Conservation (phyloP, 352 stramenopile species). For the Phytophthora sansomeana region DNA sequence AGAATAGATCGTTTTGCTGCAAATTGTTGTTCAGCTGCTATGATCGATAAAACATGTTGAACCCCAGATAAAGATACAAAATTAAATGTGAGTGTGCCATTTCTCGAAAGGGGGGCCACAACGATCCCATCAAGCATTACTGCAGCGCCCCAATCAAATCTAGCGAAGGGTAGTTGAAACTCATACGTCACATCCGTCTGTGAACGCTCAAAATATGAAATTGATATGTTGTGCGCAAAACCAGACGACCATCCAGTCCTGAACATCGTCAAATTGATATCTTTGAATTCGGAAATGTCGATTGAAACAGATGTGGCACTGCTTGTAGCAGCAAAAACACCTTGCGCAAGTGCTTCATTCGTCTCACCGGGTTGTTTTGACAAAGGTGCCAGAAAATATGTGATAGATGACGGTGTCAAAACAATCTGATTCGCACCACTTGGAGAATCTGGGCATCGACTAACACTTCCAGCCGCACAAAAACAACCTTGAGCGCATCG, state of each 20-base stretch:
- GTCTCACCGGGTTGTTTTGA: constrained; percentile 25
- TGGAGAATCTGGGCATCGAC: constrained; percentile 45
- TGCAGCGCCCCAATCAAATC: constrained; percentile 53
- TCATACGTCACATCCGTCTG: constrained; percentile 43
- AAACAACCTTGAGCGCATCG: constrained; percentile 54
- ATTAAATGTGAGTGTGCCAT: constrained; percentile 45
- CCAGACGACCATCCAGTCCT: constrained; percentile 32
- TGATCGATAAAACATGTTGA: constrained; percentile 46
- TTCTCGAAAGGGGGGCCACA: constrained; percentile 34
- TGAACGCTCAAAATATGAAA: constrained; percentile 59
- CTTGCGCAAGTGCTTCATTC: constrained; percentile 17
- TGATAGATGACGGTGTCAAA: constrained; percentile 41
- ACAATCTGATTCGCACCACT: constrained; percentile 33
- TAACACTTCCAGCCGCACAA: constrained; percentile 58
- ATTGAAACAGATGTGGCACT: constrained; percentile 9
- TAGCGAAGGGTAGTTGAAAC: constrained; percentile 56
- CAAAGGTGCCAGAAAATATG: constrained; percentile 44
- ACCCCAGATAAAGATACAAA: constrained; percentile 39
- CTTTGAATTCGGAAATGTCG: constrained; percentile 59
- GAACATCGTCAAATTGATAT: constrained; percentile 45
- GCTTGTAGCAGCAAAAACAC: constrained; percentile 10
- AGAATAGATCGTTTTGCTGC: constrained; percentile 46
- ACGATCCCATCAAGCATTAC: constrained; percentile 49
- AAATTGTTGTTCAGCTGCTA: constrained; percentile 59
- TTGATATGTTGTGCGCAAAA: constrained; percentile 61